Base-by-base conservation (phyloP, 148 eudicot species). In the Rhododendron molle region DNA sequence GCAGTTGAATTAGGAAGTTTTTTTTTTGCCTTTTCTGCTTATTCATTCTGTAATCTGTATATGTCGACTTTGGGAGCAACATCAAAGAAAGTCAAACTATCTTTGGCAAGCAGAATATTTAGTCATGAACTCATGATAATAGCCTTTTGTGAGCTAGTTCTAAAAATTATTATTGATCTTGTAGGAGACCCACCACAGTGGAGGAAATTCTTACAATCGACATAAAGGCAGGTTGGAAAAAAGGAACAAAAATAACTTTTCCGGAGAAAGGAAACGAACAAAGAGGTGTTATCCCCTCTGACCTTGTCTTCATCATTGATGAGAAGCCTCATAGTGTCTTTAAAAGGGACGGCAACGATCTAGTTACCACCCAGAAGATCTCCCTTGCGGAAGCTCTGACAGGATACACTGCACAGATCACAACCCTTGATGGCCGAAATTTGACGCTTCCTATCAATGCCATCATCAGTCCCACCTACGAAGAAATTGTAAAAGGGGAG, bases 151-250 rank as follows among this genome's bases (percentile, higher is more conserved):
- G 11, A 60, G 11, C 69, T 23, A 60, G 26, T 60, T 60, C 23
- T 60, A 23, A 21, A 7, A 2, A 6, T 60, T 60, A 21, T 73
- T 73, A 5, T 73, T 73, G 34, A 9, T 23, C 16, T 58, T 74
- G 84, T 82, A 94, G 96, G 96, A 88, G 93, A 88, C 90, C 94
- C 21, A 85, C 93, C 72, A 88, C 92, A 50, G 88, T 90, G 88
- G 96, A 93, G 89, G 95, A 93, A 87, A 93, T 94, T 65, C 88
- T 93, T 20, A 91, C 93, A 50, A 94, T 94, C 74, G 94, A 92
- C 89, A 92, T 93, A 83, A 94, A 93, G 87, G 92, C 95, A 8
- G 96, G 96, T 20, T 94, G 96, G 96, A 94, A 93, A 81, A 94
- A 93, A 83, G 96, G 96, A 16, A 94, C 96, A 72, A 94, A 94